Conservation (phyloP, 768 basidiomycete genomes). For the Termitomyces sp. region DNA sequence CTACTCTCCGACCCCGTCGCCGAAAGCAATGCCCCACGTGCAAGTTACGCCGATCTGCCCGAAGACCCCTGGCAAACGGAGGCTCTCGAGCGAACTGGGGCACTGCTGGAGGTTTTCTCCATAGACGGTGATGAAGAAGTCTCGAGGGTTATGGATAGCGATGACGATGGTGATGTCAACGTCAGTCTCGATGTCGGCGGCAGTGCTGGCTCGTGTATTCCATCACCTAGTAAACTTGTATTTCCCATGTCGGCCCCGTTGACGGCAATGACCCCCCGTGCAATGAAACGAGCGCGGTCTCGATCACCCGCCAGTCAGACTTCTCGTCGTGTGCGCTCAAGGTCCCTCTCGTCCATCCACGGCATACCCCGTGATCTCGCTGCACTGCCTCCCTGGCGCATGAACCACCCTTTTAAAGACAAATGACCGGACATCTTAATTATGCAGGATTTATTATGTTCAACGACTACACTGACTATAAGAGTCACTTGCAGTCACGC, state of each 20-base stretch:
- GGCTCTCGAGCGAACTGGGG: conserved; percentile 9
- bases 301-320: conserved; percentile 8
- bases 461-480: not conserved
- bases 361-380: not conserved
- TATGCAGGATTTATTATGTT: not conserved
- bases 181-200: not conserved
- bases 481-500: not conserved
- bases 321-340: conserved; percentile 9
- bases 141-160: not conserved
- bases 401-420: conserved; percentile 1
- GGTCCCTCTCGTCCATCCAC: conserved; percentile 7
- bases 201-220: conserved; percentile 3
- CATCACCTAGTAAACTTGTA: conserved; percentile 8
- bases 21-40: conserved; percentile 9
- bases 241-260: conserved; percentile 8
- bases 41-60: conserved; percentile 7
- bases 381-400: conserved; percentile 9
- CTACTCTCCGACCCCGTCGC: conserved; percentile 12
- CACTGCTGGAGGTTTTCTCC: conserved; percentile 6
- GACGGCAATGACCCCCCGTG: conserved; percentile 5
- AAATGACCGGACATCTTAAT: not conserved
- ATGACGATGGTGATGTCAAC: not conserved
- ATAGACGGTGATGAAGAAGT: conserved; percentile 5
- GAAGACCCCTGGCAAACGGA: conserved; percentile 9
- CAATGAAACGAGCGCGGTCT: conserved; percentile 17